These are phyloP conservation scores for Stemphylium beticola DNA, from an alignment of 2,329 filamentous ascomycete species.

Conservation along the genomic window DNA sequence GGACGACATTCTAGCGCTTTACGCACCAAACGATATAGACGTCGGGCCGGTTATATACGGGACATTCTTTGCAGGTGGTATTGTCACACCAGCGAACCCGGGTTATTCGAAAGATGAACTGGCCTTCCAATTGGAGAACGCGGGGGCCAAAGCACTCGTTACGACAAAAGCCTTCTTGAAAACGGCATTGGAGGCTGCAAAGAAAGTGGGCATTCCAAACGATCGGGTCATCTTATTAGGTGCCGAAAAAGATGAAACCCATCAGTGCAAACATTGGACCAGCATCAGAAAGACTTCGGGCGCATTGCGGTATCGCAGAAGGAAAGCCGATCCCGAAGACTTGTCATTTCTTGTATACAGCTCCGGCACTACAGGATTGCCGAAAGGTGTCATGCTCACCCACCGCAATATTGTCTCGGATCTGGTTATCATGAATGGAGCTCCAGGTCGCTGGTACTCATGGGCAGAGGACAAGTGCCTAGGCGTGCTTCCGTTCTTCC, in stretches of 20 bases:
- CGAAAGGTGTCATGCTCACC: slow-evolving; percentile 54
- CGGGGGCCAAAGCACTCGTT: slow-evolving; percentile 72
- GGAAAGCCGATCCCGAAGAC: slow-evolving; percentile 68
- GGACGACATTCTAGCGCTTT: slow-evolving; percentile 81
- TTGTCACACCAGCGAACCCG: slow-evolving; percentile 83
- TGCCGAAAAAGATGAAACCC: slow-evolving; percentile 64
- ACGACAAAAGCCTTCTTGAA: slow-evolving; percentile 73
- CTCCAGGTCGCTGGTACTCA: slow-evolving; percentile 82
- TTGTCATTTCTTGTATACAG: slow-evolving; percentile 75
- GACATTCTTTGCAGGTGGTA: slow-evolving; percentile 78
- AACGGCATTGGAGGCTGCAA: slow-evolving; percentile 70
- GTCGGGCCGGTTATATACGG: slow-evolving; percentile 78
- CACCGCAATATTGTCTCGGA: slow-evolving; percentile 62
- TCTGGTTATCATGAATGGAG: slow-evolving; percentile 81
- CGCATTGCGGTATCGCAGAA: slow-evolving; percentile 63
- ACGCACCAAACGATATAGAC: slow-evolving; percentile 84
- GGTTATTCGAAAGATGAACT: slow-evolving; percentile 83
- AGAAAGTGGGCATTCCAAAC: slow-evolving; percentile 69
- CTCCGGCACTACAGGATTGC: slow-evolving; percentile 52
- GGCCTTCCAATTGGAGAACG: slow-evolving; percentile 80
- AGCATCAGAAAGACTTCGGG: slow-evolving; percentile 69
- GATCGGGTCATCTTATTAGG: slow-evolving; percentile 79
- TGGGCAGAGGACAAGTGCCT: slow-evolving; percentile 67
- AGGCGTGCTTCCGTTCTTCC: slow-evolving; percentile 85
- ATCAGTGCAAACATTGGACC: slow-evolving; percentile 72